Evolutionary conservation across 2,329 filamentous ascomycete genomes (phyloP).

Genomic region (Celoporthe dispersa): DNA sequence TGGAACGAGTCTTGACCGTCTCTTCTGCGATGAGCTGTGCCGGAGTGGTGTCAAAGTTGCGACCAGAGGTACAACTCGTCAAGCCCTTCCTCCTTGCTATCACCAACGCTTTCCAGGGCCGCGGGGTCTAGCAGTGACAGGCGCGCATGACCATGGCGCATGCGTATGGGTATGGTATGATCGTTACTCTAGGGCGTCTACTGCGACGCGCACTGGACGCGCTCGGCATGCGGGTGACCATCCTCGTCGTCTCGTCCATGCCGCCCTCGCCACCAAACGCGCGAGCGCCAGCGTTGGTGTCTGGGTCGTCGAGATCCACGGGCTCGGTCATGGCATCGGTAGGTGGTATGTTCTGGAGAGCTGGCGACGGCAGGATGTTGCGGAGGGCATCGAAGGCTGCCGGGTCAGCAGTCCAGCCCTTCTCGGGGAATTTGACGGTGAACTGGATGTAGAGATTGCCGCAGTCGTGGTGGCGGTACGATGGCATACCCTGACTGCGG

Average conservation of each 20-base stretch:
- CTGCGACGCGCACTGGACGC: conserved; percentile 87
- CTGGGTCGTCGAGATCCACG: conserved; percentile 84
- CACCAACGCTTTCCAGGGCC: not conserved
- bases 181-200: conserved; percentile 52
- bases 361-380: conserved; percentile 76
- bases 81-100: conserved; percentile 6
- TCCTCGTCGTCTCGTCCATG: conserved; percentile 82
- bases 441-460: conserved; percentile 98
- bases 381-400: conserved; percentile 80
- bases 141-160: not conserved
- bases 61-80: not conserved
- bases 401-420: conserved; percentile 68
- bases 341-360: conserved; percentile 69
- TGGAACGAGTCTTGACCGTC: not conserved
- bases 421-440: conserved; percentile 93
- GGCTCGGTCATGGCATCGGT: conserved; percentile 89
- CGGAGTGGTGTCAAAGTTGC: conserved; percentile 7
- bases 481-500: conserved; percentile 96
- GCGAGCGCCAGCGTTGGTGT: conserved; percentile 68
- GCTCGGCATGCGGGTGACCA: conserved; percentile 73
- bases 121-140: not conserved
- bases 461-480: conserved; percentile 89
- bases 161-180: not conserved
- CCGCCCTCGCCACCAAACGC: conserved; percentile 65
- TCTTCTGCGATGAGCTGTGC: conserved; percentile 2